phyloP scores from a whole-genome alignment of 1,284 basidiomycete species.

The Puccinia hordei region DNA sequence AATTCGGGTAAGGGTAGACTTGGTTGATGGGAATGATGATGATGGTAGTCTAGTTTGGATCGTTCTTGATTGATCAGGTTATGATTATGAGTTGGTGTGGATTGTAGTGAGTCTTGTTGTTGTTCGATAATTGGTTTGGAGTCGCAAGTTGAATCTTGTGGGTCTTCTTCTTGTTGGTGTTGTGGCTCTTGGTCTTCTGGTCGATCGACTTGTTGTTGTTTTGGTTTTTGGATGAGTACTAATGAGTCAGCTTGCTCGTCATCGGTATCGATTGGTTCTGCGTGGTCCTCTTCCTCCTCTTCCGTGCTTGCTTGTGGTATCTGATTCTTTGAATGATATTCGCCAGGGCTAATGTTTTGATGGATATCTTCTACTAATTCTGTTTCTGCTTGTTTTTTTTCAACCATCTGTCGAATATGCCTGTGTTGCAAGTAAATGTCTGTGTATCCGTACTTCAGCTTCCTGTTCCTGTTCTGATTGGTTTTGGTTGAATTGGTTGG shows the following conservation, averaged over 20 bases:
- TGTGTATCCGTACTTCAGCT: no score
- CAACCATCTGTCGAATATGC: no score
- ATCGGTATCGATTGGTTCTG: background rate
- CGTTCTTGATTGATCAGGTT: background rate
- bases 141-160: background rate
- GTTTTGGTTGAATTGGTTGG: background rate
- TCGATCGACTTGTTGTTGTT: background rate
- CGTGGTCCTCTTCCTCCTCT: background rate
- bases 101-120: background rate
- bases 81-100: background rate
- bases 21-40: background rate
- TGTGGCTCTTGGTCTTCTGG: no score
- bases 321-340: constrained; percentile 1
- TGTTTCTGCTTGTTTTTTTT: background rate
- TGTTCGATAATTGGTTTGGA: background rate
- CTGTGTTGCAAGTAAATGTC: no score
- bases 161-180: background rate
- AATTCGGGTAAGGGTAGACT: constrained; percentile 7
- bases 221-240: background rate
- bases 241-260: background rate
- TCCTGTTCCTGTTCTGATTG: background rate
- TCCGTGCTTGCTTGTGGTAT: background rate
- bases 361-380: background rate
- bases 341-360: no score
- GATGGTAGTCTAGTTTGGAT: background rate